Evolutionary conservation across 768 basidiomycete species (phyloP), one percentile per base, ranked within the genome.

Genomic region (Phlebiopsis gigantea): DNA sequence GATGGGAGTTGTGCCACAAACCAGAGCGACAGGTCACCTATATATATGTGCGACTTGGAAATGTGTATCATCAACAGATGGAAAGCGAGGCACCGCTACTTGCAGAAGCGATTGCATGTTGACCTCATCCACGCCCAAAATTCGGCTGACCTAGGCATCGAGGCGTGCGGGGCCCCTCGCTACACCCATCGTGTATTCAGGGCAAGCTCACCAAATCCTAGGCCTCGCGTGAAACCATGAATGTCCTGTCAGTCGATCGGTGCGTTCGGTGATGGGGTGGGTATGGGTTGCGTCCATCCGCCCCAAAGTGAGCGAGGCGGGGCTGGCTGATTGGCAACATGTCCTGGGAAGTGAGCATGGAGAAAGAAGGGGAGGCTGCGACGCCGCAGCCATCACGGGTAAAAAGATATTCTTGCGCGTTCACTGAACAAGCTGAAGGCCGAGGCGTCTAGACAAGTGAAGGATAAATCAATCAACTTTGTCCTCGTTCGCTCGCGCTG

Each of bases 91-190:
- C 62, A 63, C 48, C 54, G 46, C 48, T 65, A 66, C 66, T 65
- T 68, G 68, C 55, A 57, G 64, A 66, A 65, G 57, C 66, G 57
- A 59, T 58, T 66, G 68, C 73, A 73, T 68, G 75, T 65, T 67
- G 69, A 66, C 69, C 72, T 64, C 75, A 66, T 73, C 74, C 66
- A 67, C 63, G 57, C 49, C 49, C 60, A 43, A 62, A 62, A 67
- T 58, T 67, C 57, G 57, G 64, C 68, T 64, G 62, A 65, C 67
- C 62, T 69, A 63, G 58, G 64, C 68, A 66, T 74, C 61, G 71
- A 75, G 72, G 72, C 34, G 34, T 68, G 66, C 63, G 64, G 67
- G 60, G 65, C 67, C 62, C 62, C 63, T 61, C 63, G 54, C 55
- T 56, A 57, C 50, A 51, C 50, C 30, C 50, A 51, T 51, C 29